Base-by-base conservation (phyloP, 179 eudicot genomes). In the Silene vulgaris region DNA sequence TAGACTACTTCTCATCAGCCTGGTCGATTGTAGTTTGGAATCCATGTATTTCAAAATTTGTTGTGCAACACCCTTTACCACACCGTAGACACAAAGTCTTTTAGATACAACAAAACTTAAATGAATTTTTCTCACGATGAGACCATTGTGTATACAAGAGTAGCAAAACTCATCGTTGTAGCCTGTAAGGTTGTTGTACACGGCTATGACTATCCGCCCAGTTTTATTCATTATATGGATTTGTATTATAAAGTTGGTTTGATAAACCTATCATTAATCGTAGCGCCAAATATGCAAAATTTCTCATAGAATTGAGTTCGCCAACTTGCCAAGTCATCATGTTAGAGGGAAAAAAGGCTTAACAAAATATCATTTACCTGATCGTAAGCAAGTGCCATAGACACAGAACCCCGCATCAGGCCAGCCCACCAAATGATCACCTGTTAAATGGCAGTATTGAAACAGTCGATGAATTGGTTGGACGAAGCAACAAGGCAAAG, bases 401-500 rank as follows among this genome's bases (percentile, higher is more conserved):
- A 86, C 71, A 89, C 93, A 56, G 90, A 87, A 73, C 93, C 93
- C 82, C 91, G 81, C 85, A 86, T 86, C 72, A 88, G 80, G 73
- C 91, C 91, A 57, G 89, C 89, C 91, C 91, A 88, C 91, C 89
- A 88, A 57, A 85, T 85, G 60, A 83, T 82, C 60, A 86, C 82
- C 89, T 88, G 81, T 50, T 69, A 66, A 23, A 16, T 73, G n/a
- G 37, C 19, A 26, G 69, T 23, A 56, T 23, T 12, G 1, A 20
- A 73, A 28, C n/a, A 14, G 2, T 9, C 19, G 9, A 12, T n/a
- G 17, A 78, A 32, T 12, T 14, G 19, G n/a, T 30, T 17, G 57
- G 37, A 45, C 52, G 5, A 62, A 68, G 50, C 1, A 29, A 45
- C 16, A 20, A 43, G 59, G 9, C 6, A 64, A 5, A 37, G 9